These are phyloP conservation scores for Aspergillus cejpii DNA, from an alignment of 2,329 filamentous ascomycete species.

Conservation along the genomic window DNA sequence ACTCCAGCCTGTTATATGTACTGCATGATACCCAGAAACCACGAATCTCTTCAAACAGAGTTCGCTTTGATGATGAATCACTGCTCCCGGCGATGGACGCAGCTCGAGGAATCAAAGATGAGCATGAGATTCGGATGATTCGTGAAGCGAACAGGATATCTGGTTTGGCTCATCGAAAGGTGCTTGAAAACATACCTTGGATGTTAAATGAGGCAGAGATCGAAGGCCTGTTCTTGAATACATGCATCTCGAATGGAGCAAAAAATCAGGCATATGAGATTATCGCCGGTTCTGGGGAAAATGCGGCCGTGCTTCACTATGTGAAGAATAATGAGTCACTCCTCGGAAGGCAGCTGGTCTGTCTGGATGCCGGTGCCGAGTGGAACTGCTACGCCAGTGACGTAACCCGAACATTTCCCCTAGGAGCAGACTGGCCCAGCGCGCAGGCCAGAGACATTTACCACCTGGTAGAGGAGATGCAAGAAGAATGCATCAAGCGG, in stretches of 20 bases:
- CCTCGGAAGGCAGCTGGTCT: constrained; percentile 65
- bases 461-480: constrained; percentile 79
- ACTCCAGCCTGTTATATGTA: constrained; percentile 30
- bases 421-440: constrained; percentile 56
- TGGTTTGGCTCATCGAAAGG: constrained; percentile 57
- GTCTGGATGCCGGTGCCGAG: constrained; percentile 78
- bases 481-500: constrained; percentile 65
- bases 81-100: constrained; percentile 55
- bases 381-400: constrained; percentile 66
- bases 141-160: constrained; percentile 65
- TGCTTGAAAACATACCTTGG: constrained; percentile 54
- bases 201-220: constrained; percentile 76
- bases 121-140: constrained; percentile 67
- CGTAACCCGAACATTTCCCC: constrained; percentile 80
- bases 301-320: constrained; percentile 83
- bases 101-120: constrained; percentile 64
- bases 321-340: constrained; percentile 68
- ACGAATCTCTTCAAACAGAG: constrained; percentile 12
- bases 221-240: constrained; percentile 70
- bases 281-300: constrained; percentile 73
- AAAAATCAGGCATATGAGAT: constrained; percentile 81
- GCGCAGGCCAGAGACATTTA: constrained; percentile 68
- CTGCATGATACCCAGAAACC: constrained; percentile 36
- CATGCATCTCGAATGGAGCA: constrained; percentile 66
- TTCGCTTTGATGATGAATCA: constrained; percentile 23